phyloP scores from a whole-genome alignment of 257 asterid genomes.

The Gardenia jasminoides region DNA sequence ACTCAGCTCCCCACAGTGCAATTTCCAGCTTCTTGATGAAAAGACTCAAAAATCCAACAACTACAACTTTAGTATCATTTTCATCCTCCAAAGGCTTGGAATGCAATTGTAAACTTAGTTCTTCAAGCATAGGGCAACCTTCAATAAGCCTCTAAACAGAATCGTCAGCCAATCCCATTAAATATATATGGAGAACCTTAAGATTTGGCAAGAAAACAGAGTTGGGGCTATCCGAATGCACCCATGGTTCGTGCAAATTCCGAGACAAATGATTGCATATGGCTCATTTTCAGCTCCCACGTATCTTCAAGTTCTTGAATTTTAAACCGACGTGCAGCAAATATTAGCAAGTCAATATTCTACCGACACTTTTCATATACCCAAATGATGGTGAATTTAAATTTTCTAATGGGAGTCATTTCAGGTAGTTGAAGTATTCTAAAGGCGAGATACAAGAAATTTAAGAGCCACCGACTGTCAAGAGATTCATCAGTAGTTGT shows the following conservation, averaged over 20 bases:
- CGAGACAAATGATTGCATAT: too few relatives aligned
- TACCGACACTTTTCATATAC: not conserved
- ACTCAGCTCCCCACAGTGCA: not conserved
- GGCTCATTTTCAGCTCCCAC: not conserved
- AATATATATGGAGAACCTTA: not conserved
- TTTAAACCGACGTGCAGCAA: not conserved
- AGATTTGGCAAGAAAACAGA: not conserved
- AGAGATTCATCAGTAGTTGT: too few relatives aligned
- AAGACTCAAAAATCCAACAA: conserved; percentile 4
- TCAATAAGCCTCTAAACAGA: conserved; percentile 7
- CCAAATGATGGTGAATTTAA: not conserved
- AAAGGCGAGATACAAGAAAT: not conserved
- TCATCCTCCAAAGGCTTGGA: not conserved
- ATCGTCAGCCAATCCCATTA: not conserved
- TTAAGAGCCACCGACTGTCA: not conserved
- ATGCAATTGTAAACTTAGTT: not conserved
- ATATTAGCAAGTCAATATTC: not conserved
- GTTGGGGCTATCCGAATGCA: not conserved
- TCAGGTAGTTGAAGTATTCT: not conserved
- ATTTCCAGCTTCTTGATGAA: not conserved
- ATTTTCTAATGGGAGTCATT: too few relatives aligned
- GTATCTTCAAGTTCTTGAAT: not conserved
- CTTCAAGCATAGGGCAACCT: conserved; percentile 13
- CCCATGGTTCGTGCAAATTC: conserved; percentile 1
- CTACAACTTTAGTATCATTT: too few relatives aligned